phyloP scores from a whole-genome alignment of 2,329 filamentous ascomycete genomes.

The Paracoccidioides lutzii region DNA sequence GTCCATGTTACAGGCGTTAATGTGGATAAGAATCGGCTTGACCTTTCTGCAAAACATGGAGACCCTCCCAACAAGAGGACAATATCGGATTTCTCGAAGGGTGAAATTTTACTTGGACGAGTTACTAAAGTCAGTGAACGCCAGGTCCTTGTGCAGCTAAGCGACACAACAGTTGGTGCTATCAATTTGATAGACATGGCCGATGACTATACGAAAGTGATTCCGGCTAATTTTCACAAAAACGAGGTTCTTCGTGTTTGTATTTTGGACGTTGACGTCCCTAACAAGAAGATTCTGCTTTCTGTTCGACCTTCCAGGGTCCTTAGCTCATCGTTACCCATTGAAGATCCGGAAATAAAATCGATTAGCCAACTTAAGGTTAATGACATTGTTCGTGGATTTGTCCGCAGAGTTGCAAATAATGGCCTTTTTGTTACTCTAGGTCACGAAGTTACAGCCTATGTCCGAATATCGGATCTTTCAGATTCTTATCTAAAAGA shows the following conservation, averaged over 20 bases:
- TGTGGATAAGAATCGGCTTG: constrained; percentile 57
- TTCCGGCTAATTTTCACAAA: constrained; percentile 61
- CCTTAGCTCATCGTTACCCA: constrained; percentile 66
- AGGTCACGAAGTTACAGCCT: constrained; percentile 66
- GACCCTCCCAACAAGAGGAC: constrained; percentile 45
- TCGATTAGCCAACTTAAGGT: constrained; percentile 56
- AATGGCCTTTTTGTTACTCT: constrained; percentile 80
- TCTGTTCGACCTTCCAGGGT: constrained; percentile 80
- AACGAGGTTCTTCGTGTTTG: constrained; percentile 83
- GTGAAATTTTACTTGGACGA: constrained; percentile 69
- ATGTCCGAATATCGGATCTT: constrained; percentile 75
- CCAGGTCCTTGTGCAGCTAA: constrained; percentile 73
- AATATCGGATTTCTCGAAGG: constrained; percentile 59
- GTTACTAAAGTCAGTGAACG: constrained; percentile 78
- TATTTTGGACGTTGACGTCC: constrained; percentile 62
- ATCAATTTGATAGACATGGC: constrained; percentile 71
- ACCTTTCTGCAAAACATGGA: constrained; percentile 65
- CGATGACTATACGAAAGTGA: constrained; percentile 74
- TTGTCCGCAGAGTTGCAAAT: constrained; percentile 79
- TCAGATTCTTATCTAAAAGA: constrained; percentile 88
- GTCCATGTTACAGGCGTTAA: constrained; percentile 69
- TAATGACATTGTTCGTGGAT: constrained; percentile 75
- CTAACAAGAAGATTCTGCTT: constrained; percentile 72
- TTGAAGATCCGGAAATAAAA: constrained; percentile 69
- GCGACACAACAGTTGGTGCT: constrained; percentile 63